Base-by-base conservation (phyloP, 441 rosid genomes). In the Kokia cookei region DNA sequence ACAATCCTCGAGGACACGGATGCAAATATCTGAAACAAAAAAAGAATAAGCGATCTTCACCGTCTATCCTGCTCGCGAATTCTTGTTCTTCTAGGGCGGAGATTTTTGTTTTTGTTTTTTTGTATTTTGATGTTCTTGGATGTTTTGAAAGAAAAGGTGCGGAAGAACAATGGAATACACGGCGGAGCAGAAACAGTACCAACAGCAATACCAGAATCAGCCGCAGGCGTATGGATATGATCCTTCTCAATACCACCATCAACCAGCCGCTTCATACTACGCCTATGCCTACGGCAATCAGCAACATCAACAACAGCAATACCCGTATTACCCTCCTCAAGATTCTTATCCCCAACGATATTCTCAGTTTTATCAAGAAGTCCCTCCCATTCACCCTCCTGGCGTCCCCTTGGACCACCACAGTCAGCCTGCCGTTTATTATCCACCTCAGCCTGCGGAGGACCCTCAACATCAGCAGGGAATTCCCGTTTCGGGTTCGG, bases 361-460 rank as follows among this genome's bases (percentile, higher is more conserved):
- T 51, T 11, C 59, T 1, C 77, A 65, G 1, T 64, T 17, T 57
- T 54, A 45, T 55, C 79, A 58, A 50, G 79, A 76, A 22, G 26
- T 67, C 72, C 24, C 72, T 71, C 27, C 82, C 19, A 55, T 72
- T 76, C 72, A 79, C 47, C 79, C 79, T 17, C 77, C 82, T 9
- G 82, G 79, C 3, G 72, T 79, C 5, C 75, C 77, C 15, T 10
- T 68, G 66, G 27, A 42, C 63, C 74, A 75, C 22, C 60, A 45
- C 22, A 59, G 22, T 54, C 78, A 66, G 11, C 54, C 47, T 5
- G 32, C 24, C 40, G 32, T 51, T 9, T 75, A 40, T 64, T 66
- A 65, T 29, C 74, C 37, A 8, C 45, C 61, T 13, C 64, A 37
- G 55, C 73, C 32, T 13, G 27, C 55, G 1, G 48, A 15, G 55